phyloP scores from a whole-genome alignment of 2,329 filamentous ascomycete genomes.

The Fusarium citri region DNA sequence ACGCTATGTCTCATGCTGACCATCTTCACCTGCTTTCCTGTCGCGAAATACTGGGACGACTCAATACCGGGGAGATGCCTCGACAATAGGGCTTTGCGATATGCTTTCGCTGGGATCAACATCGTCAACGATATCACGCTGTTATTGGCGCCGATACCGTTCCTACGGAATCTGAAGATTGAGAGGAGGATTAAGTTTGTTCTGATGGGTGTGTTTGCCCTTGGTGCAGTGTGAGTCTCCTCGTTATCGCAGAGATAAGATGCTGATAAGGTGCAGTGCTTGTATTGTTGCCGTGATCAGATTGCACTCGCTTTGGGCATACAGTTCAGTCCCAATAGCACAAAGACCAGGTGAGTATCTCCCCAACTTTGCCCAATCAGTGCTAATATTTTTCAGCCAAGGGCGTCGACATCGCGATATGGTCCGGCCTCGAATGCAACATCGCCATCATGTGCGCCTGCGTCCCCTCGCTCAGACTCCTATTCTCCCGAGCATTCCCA shows the following conservation, averaged over 20 bases:
- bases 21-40: slow-evolving; percentile 2
- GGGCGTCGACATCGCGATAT: background rate
- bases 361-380: background rate
- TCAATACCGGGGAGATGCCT: background rate
- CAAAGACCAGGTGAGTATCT: background rate
- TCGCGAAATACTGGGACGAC: slow-evolving; percentile 6
- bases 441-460: slow-evolving; percentile 11
- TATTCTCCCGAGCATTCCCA: background rate
- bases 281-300: background rate
- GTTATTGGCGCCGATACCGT: background rate
- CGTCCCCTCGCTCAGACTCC: background rate
- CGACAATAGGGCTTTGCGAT: background rate
- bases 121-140: background rate
- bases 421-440: slow-evolving; percentile 2
- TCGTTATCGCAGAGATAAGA: fast-evolving
- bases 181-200: background rate
- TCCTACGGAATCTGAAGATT: background rate
- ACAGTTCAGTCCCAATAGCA: background rate
- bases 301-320: background rate
- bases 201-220: slow-evolving; percentile 2
- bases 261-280: background rate
- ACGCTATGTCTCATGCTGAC: background rate
- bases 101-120: background rate
- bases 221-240: background rate
- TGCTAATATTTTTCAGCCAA: background rate